Evolutionary conservation across 371 early-diverging fungal genomes (phyloP).

Genomic region (Amoeboaphelidium protococcarum): DNA sequence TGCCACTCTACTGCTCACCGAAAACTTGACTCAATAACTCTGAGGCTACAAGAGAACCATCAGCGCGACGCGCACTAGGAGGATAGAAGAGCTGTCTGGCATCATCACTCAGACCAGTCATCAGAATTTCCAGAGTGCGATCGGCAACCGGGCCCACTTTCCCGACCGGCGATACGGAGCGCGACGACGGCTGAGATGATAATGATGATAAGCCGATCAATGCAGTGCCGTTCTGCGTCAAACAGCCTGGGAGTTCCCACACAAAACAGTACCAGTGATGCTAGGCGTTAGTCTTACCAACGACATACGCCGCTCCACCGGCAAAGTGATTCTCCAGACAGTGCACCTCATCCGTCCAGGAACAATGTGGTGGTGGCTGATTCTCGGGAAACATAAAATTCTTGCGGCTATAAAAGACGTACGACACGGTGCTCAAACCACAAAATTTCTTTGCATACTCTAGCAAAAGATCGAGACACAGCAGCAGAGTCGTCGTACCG

Average conservation of each 20-base stretch:
- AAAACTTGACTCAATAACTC: too few species aligned
- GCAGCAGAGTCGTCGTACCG: conserved; percentile 75
- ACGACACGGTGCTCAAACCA: conserved; percentile 38
- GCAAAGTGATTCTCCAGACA: conserved; percentile 19
- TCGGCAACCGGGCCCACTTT: conserved; percentile 24
- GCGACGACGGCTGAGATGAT: too few species aligned
- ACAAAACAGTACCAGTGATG: conserved; percentile 87
- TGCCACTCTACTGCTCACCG: too few species aligned
- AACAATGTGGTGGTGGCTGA: conserved; percentile 60
- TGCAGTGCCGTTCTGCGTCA: too few species aligned
- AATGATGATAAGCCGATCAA: too few species aligned
- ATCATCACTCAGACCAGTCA: conserved; percentile 53
- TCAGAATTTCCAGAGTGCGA: conserved; percentile 67
- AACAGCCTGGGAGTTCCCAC: conserved; percentile 2
- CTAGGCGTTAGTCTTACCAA: conserved; percentile 63
- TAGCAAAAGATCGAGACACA: conserved; percentile 51
- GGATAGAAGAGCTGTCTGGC: too few species aligned
- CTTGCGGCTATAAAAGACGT: conserved; percentile 81
- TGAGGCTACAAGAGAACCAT: conserved; percentile 11
- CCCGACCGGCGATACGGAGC: conserved; percentile 18
- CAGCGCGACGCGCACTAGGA: too few species aligned
- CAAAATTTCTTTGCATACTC: conserved; percentile 33
- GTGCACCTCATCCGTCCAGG: conserved; percentile 62
- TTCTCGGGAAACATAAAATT: conserved; percentile 82
- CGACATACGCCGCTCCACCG: conserved; percentile 37